These are phyloP conservation scores for Thecaphora thlaspeos DNA, from an alignment of 1,284 basidiomycete species.

Conservation along the genomic window DNA sequence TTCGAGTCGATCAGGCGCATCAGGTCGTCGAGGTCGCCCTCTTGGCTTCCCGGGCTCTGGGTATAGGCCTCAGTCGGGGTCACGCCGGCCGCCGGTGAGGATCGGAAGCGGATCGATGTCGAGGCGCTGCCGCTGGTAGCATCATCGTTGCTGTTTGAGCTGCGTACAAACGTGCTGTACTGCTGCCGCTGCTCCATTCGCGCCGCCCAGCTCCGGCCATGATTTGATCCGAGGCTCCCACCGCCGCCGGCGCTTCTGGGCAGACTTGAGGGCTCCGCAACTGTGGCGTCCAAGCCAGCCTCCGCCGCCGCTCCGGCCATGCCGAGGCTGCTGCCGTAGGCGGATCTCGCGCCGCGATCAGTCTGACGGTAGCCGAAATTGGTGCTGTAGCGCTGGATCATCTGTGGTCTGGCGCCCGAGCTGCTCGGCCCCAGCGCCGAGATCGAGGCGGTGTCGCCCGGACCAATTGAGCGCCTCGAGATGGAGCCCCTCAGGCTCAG, in stretches of 20 bases:
- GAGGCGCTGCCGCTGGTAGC: constrained; percentile 20
- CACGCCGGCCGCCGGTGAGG: constrained; percentile 2
- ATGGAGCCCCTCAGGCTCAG: constrained; percentile 3
- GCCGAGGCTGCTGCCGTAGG: constrained; percentile 28
- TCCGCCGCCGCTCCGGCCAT: constrained; percentile 10
- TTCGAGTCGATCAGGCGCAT: constrained; percentile 36
- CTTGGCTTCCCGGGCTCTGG: constrained; percentile 33
- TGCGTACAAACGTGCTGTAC: constrained; percentile 12
- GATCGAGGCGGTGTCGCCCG: constrained; percentile 25
- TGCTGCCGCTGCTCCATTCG: constrained; percentile 42
- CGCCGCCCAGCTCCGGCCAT: constrained; percentile 39
- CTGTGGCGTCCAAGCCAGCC: constrained; percentile 8
- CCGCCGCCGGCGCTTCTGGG: constrained; percentile 19
- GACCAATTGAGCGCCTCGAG: no score
- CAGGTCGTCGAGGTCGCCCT: constrained; percentile 45
- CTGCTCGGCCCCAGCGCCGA: constrained; percentile 21
- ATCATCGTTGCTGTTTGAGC: constrained; percentile 18
- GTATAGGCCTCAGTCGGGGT: constrained; percentile 11
- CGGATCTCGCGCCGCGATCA: constrained; percentile 9
- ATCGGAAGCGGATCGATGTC: constrained; percentile 13
- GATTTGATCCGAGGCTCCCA: constrained; percentile 22
- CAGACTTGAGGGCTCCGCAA: constrained; percentile 28
- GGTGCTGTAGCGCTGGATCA: constrained; percentile 48
- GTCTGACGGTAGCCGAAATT: constrained; percentile 41
- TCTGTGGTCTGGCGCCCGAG: constrained; percentile 33